Conservation (phyloP, 192 early-diverging fungal species). For the Phlyctochytrium arcticum region DNA sequence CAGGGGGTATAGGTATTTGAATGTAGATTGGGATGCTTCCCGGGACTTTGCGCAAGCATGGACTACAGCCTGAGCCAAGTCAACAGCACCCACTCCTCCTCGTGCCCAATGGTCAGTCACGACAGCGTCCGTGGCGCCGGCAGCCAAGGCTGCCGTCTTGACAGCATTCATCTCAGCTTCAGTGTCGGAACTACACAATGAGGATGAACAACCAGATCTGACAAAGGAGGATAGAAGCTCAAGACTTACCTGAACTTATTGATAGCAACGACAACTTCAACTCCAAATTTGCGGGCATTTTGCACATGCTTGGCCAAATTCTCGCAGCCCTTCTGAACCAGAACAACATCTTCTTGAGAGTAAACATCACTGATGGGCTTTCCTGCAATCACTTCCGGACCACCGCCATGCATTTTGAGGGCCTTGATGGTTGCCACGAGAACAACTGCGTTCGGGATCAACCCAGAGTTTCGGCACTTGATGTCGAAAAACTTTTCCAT, state of each 20-base stretch:
- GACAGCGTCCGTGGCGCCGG: conserved; percentile 85
- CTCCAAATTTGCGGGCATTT: conserved; percentile 84
- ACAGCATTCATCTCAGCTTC: conserved; percentile 79
- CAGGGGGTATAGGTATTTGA: conserved; percentile 88
- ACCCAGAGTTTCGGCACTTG: conserved; percentile 87
- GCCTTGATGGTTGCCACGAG: conserved; percentile 92
- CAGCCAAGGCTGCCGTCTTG: conserved; percentile 62
- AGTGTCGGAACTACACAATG: conserved; percentile 64
- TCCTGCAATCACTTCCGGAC: conserved; percentile 87
- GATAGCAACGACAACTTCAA: conserved; percentile 88
- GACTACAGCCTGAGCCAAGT: conserved; percentile 82
- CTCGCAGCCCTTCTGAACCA: conserved; percentile 75
- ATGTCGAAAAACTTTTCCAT: conserved; percentile 99
- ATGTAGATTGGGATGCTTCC: conserved; percentile 30
- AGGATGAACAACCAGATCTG: neutral
- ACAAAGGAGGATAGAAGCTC: too few species aligned
- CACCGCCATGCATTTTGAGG: conserved; percentile 97
- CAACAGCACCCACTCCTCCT: conserved; percentile 85
- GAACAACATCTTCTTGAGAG: conserved; percentile 78
- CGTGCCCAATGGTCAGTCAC: conserved; percentile 92
- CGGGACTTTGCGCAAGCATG: conserved; percentile 49
- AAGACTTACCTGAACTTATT: conserved; percentile 74
- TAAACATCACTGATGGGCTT: conserved; percentile 88
- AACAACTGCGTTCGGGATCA: conserved; percentile 86
- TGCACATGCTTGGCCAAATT: conserved; percentile 90